phyloP scores from a whole-genome alignment of 75 land plant genomes.

The Cryptomeria japonica region DNA sequence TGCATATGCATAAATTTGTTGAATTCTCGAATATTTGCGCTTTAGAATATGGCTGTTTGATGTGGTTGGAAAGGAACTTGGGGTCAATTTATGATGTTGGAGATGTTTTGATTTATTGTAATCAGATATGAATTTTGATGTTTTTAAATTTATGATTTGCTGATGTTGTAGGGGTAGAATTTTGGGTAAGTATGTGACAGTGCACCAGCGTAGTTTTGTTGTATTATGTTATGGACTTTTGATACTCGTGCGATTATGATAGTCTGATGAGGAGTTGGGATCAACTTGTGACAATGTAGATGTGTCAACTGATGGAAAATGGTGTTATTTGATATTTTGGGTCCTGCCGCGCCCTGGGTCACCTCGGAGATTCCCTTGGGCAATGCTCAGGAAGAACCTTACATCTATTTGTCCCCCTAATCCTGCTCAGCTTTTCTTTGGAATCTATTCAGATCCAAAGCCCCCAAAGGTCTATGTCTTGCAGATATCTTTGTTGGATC shows the following conservation, averaged over 20 bases:
- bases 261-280: background rate
- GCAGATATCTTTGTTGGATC: slow-evolving; percentile 46
- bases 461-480: slow-evolving; percentile 43
- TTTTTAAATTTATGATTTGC: background rate
- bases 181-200: background rate
- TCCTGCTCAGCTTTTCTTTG: slow-evolving; percentile 22
- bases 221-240: background rate
- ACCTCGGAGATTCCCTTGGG: slow-evolving; percentile 33
- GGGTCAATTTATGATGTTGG: background rate
- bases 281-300: slow-evolving; percentile 31
- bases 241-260: background rate
- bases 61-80: background rate
- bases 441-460: slow-evolving; percentile 18
- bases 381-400: slow-evolving; percentile 47
- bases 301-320: slow-evolving; percentile 73
- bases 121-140: background rate
- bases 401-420: slow-evolving; percentile 49
- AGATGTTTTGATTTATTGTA: background rate
- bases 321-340: slow-evolving; percentile 73
- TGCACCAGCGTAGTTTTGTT: background rate
- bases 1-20: background rate
- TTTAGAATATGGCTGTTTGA: background rate
- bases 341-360: slow-evolving; percentile 34
- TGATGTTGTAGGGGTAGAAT: background rate
- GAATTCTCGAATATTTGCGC: background rate